Conservation (phyloP, 495 filamentous ascomycete species). For the Aspergillus steynii region DNA sequence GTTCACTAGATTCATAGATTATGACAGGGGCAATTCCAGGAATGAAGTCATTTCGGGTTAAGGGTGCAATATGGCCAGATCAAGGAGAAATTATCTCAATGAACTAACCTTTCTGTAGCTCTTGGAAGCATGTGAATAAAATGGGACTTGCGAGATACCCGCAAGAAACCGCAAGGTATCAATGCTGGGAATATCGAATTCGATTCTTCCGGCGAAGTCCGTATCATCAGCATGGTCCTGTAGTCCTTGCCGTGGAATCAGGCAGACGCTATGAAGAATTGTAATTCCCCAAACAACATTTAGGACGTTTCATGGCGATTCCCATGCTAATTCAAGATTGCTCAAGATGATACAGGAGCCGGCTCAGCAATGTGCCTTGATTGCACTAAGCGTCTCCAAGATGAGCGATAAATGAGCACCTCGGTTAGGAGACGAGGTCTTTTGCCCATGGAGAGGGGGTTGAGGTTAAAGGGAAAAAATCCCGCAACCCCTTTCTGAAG, state of each 20-base stretch:
- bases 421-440: constrained; percentile 6
- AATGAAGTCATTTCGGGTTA: not conserved
- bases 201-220: not conserved
- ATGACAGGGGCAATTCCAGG: not conserved
- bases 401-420: not conserved
- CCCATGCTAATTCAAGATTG: not conserved
- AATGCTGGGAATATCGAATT: not conserved
- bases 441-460: not conserved
- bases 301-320: not conserved
- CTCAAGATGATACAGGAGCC: constrained; percentile 4
- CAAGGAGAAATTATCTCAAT: not conserved
- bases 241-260: not conserved
- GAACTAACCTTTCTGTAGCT: not conserved
- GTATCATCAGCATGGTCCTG: not conserved
- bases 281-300: not conserved
- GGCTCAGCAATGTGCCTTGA: not conserved
- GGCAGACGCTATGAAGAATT: not conserved
- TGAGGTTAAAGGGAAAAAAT: constrained; percentile 8
- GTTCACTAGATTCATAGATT: not conserved
- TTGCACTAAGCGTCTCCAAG: not conserved
- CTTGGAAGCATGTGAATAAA: not conserved
- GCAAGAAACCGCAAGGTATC: not conserved
- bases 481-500: constrained; percentile 3
- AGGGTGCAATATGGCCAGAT: not conserved
- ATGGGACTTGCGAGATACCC: not conserved